Evolutionary conservation across 163 green algal species (phyloP).

Genomic region (Picocystis sp.): DNA sequence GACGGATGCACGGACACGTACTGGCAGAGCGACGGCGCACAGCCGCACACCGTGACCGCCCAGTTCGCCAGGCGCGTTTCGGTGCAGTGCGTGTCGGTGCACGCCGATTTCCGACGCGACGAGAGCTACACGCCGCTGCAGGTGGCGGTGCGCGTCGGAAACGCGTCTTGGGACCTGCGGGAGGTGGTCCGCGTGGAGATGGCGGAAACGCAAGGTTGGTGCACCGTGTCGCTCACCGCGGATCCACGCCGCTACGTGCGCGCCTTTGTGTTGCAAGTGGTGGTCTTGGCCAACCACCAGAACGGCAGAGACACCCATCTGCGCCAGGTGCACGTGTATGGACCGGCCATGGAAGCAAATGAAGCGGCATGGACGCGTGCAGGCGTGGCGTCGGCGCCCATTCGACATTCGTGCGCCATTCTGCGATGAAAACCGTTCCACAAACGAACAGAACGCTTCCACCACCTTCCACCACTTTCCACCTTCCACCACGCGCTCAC

Average conservation of each 20-base stretch:
- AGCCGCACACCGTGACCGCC: constrained; percentile 85
- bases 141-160: constrained; percentile 69
- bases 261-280: constrained; percentile 69
- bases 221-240: constrained; percentile 36
- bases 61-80: constrained; percentile 40
- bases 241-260: constrained; percentile 29
- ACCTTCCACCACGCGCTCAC: no score
- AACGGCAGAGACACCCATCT: constrained; percentile 92
- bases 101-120: constrained; percentile 80
- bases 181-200: constrained; percentile 51
- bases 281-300: constrained; percentile 87
- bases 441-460: no score
- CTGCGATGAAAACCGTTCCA: no score
- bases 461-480: no score
- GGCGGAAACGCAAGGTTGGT: constrained; percentile 73
- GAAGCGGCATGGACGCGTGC: no score
- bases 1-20: constrained; percentile 81
- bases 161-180: constrained; percentile 58
- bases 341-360: no score
- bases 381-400: no score
- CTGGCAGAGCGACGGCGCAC: constrained; percentile 63
- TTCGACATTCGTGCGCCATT: no score
- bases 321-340: constrained; percentile 18
- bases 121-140: constrained; percentile 91
- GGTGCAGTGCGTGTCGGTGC: constrained; percentile 44